Percentiles rank a stretch among this genome's conserved stretches.
These are phyloP conservation scores for Plectosphaerella sp. DNA, from an alignment of 2,329 filamentous ascomycete species.

Conservation along the genomic window DNA sequence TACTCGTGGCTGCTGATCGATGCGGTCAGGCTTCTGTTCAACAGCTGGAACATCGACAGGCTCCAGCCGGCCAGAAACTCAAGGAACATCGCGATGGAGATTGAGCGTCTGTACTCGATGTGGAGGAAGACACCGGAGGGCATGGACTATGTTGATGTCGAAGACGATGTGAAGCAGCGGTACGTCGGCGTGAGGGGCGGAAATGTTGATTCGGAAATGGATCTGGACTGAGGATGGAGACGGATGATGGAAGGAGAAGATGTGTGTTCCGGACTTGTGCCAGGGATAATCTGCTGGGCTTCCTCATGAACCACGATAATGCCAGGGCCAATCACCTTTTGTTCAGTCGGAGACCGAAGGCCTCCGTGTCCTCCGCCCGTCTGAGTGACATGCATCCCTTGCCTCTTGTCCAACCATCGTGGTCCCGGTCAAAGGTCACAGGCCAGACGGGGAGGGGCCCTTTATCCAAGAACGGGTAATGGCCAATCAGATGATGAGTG, in stretches of 20 bases:
- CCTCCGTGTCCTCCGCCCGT: no score
- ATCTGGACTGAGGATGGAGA: no score
- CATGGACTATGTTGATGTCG: conserved; percentile 23
- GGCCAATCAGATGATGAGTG: neutral
- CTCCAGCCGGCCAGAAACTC: neutral
- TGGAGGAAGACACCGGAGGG: conserved; percentile 28
- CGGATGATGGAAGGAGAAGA: no score
- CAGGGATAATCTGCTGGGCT: no score
- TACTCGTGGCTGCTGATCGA: conserved; percentile 21
- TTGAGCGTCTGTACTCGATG: conserved; percentile 18
- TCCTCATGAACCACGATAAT: no score
- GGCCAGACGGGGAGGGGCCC: neutral
- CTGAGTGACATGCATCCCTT: no score
- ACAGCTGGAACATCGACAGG: conserved; percentile 12
- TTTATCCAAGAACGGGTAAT: neutral
- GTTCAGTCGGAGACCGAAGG: no score
- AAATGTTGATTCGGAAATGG: no score
- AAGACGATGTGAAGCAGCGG: conserved; percentile 9
- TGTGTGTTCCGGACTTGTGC: no score
- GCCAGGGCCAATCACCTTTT: no score
- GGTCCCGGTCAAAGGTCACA: neutral
- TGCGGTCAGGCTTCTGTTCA: conserved; percentile 18
- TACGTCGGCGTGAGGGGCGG: conserved; percentile 6
- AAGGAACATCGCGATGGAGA: conserved; percentile 5
- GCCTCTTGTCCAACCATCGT: neutral